Conservation (phyloP, 2,329 filamentous ascomycete species). For the Albophoma yamanashiensis region DNA sequence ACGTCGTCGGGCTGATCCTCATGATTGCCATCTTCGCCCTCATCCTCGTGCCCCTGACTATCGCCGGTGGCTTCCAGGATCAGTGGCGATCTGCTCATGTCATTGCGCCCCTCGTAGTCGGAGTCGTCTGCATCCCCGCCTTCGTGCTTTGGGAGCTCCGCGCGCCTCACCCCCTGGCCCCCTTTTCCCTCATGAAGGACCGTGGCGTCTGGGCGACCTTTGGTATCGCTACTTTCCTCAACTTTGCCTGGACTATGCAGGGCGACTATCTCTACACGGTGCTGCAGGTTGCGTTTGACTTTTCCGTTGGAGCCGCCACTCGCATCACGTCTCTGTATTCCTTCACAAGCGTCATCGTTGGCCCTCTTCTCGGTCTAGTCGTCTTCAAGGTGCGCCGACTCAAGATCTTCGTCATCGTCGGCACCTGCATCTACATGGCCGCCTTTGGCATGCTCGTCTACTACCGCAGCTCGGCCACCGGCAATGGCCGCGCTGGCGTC, state of each 20-base stretch:
- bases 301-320: constrained; percentile 41
- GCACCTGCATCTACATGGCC: constrained; percentile 43
- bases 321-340: constrained; percentile 46
- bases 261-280: constrained; percentile 50
- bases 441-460: constrained; percentile 46
- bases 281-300: constrained; percentile 46
- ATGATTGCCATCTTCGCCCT: constrained; percentile 34
- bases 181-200: constrained; percentile 46
- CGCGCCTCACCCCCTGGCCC: constrained; percentile 40
- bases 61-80: constrained; percentile 36
- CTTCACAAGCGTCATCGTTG: constrained; percentile 41
- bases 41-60: constrained; percentile 39
- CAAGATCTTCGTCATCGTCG: constrained; percentile 47
- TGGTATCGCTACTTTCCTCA: constrained; percentile 38
- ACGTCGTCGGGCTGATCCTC: constrained; percentile 35
- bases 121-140: constrained; percentile 33
- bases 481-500: constrained; percentile 35
- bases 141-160: constrained; percentile 44
- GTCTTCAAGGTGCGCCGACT: constrained; percentile 41
- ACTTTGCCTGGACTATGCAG: constrained; percentile 45
- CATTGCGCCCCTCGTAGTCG: constrained; percentile 39
- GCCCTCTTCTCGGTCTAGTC: constrained; percentile 38
- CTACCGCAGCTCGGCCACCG: constrained; percentile 36
- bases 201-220: constrained; percentile 50
- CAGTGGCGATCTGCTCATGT: constrained; percentile 41